A percentile compares a stretch with the other conserved stretches of the same genome.
Evolutionary conservation across 257 asterid species (phyloP).

Genomic region (Ilex aquifolium): DNA sequence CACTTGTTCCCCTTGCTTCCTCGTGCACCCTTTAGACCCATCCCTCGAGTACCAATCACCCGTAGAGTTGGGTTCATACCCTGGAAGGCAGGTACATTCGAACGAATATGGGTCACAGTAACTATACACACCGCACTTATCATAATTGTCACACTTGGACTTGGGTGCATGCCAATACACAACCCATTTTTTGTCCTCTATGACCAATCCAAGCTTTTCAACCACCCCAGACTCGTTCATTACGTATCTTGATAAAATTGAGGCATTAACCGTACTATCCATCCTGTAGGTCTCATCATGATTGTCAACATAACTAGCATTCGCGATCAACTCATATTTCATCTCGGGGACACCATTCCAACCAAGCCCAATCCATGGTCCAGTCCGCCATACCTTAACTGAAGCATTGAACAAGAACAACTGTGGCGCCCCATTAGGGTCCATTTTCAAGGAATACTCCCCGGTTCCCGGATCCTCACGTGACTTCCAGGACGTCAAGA

Average conservation of each 20-base stretch:
- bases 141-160: constrained; percentile 5
- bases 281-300: constrained; percentile 18
- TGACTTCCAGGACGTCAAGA: no score
- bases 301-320: constrained; percentile 18
- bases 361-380: constrained; percentile 13
- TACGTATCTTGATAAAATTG: constrained; percentile 21
- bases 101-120: constrained; percentile 17
- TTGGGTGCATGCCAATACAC: background rate
- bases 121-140: no score
- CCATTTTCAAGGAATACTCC: constrained; percentile 3
- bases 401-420: constrained; percentile 6
- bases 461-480: no score
- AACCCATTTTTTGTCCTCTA: constrained; percentile 9
- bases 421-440: constrained; percentile 26
- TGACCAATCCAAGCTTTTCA: constrained; percentile 23
- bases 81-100: constrained; percentile 31
- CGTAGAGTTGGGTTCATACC: background rate
- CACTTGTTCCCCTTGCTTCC: no score
- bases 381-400: constrained; percentile 19
- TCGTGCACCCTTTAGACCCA: no score
- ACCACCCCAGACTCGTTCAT: constrained; percentile 27
- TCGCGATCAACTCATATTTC: constrained; percentile 22
- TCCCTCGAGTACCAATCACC: no score
- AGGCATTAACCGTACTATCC: background rate
- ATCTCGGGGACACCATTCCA: constrained; percentile 38